Evolutionary conservation across 164 flowering plant species (phyloP), one percentile per base, ranked within the genome.

Genomic region (Cinnamomum micranthum): DNA sequence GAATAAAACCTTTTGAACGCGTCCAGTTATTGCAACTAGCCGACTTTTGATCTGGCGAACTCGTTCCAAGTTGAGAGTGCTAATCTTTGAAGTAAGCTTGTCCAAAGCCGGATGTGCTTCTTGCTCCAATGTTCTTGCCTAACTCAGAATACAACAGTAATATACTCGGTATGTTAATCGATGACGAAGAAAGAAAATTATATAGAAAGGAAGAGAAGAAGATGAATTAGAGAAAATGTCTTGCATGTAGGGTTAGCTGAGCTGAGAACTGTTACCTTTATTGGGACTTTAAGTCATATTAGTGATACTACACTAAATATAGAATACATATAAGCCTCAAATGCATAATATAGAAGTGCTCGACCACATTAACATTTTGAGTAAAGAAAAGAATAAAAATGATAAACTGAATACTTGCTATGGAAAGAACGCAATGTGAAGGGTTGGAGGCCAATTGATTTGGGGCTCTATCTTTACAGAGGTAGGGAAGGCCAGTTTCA

Each of bases 31-130:
- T 59, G 99, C 98, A 81, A 95, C 99, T 86, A 95, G 80, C 7
- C 98, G 92, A 73, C 99, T 95, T 77, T 95, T 95, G 71, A 95
- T 95, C 76, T 95, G 99, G 6, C 98, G 93, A 7, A 95, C 98
- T 25, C 99, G 93, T 78, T 95, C 98, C 85, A 94, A 87, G 83
- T 94, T 94, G 81, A 94, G 97, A 69, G 99, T 95, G 85, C 99
- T 95, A 76, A 95, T 93, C 80, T 95, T 93, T 31, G 97, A 87
- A 70, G 99, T 95, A 77, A 95, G 83, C 87, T 92, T 95, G 82
- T 93, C 99, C 51, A 95, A 81, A 1, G 98, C 98, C 2, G 97
- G 97, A 78, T 95, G 97, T 71, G 99, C 98, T 81, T 95, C 99
- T 81, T 81, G 93, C 85, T 95, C 99, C 86, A 93, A 79, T 74